Percentiles rank a stretch among this genome's conserved stretches.
Conservation (phyloP, 2,329 filamentous ascomycete species). For the Aspergillus nomiae region DNA sequence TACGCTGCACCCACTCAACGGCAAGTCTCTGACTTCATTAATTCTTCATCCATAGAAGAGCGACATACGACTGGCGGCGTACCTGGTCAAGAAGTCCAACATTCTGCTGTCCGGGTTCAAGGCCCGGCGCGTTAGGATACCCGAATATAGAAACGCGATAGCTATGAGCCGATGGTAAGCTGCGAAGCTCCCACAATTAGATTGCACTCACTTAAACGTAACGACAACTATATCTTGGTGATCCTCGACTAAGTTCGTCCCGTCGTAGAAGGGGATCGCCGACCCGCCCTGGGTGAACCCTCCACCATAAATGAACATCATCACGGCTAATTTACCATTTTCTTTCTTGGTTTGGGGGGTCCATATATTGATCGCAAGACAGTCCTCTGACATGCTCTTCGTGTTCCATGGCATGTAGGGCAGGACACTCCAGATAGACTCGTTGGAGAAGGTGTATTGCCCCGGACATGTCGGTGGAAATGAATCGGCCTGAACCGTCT, state of each 20-base stretch:
- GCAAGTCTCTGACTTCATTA: constrained; percentile 3
- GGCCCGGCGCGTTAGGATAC: constrained; percentile 19
- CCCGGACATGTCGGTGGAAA: constrained; percentile 16
- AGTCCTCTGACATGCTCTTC: constrained; percentile 21
- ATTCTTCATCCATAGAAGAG: background rate
- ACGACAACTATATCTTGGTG: constrained; percentile 21
- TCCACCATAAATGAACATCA: constrained; percentile 25
- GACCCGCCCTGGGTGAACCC: constrained; percentile 13
- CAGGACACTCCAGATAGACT: constrained; percentile 20
- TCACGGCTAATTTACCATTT: constrained; percentile 10
- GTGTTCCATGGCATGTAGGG: constrained; percentile 17
- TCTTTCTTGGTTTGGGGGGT: constrained; percentile 11
- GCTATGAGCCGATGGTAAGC: background rate
- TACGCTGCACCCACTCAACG: constrained; percentile 4
- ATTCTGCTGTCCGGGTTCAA: constrained; percentile 15
- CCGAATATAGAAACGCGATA: constrained; percentile 25
- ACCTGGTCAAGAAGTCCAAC: constrained; percentile 23
- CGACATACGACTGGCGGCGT: background rate
- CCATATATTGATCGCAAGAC: constrained; percentile 23
- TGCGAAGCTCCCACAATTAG: rapidly evolving
- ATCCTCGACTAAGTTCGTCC: constrained; percentile 16
- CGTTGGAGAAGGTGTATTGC: constrained; percentile 9
- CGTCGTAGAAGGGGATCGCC: constrained; percentile 16
- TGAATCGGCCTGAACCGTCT: constrained; percentile 26
- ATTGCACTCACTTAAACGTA: constrained; percentile 17